Evolutionary conservation across 1,284 basidiomycete species (phyloP), one percentile per base, ranked within the genome.

Genomic region (Sporisorium scitamineum): DNA sequence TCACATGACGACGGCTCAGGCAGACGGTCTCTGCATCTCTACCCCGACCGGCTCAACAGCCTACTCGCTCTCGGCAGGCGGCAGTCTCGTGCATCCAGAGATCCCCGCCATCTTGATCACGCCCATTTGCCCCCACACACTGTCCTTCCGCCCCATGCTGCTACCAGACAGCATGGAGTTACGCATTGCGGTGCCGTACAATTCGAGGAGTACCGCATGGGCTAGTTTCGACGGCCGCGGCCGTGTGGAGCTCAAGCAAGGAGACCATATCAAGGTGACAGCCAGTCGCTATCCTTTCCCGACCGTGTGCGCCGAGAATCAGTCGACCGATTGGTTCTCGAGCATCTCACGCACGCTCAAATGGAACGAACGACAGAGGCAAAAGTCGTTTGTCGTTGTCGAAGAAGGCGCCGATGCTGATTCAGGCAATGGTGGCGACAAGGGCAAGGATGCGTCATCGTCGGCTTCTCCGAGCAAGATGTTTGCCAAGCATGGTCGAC

Each of bases 231-330:
- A 99, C 83, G 97, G 97, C 16, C 90, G 97, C 54, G 97, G 97
- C 1, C 90, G 97, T 27, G 93, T 99, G 16, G 97, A 99, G 87
- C 73, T 85, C 44, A 75, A 76, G 45, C 81, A 98, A 90, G 97
- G 97, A 50, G 97, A 99, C 85, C 97, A 99, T 85, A 98, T 99
- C 88, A 99, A 97, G 87, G 92, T 99, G 67, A 96, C 93, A 0
- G 97, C 97, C 0, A 98, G 95, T 5, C 94, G 93, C 84, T 99
- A 95, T 86, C 97, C 97, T 5, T 99, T 99, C 89, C 97, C 97
- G 0, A 99, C 97, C 1, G 94, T 99, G 6, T 98, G 95, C 84
- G 94, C 94, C 11, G 94, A 97, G 84, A 97, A 96, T 76, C 95
- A 97, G 85, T 95, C 93, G 8, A 94, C 92, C 3, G 96, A 99